Conservation (phyloP, 768 basidiomycete species). For the Hydnomerulius pinastri region DNA sequence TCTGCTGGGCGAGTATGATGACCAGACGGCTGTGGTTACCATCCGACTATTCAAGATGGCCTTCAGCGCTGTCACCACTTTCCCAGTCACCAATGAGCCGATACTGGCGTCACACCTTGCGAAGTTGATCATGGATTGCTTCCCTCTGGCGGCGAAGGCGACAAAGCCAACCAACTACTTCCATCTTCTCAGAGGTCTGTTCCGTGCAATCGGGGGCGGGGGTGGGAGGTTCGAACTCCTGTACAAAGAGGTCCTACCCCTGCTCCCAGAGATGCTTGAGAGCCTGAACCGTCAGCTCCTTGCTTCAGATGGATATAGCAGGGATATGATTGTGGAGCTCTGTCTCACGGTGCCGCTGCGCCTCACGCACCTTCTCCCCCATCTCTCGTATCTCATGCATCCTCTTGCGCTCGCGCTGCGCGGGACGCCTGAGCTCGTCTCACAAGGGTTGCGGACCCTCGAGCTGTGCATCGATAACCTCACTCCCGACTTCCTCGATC, state of each 20-base stretch:
- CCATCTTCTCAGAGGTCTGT: slow-evolving; percentile 87
- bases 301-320: slow-evolving; percentile 75
- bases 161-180: slow-evolving; percentile 91
- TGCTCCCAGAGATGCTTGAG: slow-evolving; percentile 96
- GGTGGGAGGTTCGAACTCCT: slow-evolving; percentile 92
- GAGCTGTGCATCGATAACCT: slow-evolving; percentile 99
- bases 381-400: slow-evolving; percentile 94
- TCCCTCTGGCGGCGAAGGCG: slow-evolving; percentile 90
- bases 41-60: slow-evolving; percentile 96
- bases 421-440: slow-evolving; percentile 85
- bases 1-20: slow-evolving; percentile 82
- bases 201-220: slow-evolving; percentile 89
- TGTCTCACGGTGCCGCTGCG: slow-evolving; percentile 96
- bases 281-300: slow-evolving; percentile 88
- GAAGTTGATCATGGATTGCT: slow-evolving; percentile 94
- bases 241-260: slow-evolving; percentile 94
- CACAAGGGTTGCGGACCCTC: slow-evolving; percentile 93
- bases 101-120: slow-evolving; percentile 93
- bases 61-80: slow-evolving; percentile 80
- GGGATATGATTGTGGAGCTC: slow-evolving; percentile 95
- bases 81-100: slow-evolving; percentile 78
- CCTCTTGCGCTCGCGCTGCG: slow-evolving; percentile 90
- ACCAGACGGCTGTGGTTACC: slow-evolving; percentile 77
- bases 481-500: slow-evolving; percentile 96
- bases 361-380: slow-evolving; percentile 92